phyloP scores from a whole-genome alignment of 2,329 filamentous ascomycete genomes.

The Plectosphaerella plurivora region DNA sequence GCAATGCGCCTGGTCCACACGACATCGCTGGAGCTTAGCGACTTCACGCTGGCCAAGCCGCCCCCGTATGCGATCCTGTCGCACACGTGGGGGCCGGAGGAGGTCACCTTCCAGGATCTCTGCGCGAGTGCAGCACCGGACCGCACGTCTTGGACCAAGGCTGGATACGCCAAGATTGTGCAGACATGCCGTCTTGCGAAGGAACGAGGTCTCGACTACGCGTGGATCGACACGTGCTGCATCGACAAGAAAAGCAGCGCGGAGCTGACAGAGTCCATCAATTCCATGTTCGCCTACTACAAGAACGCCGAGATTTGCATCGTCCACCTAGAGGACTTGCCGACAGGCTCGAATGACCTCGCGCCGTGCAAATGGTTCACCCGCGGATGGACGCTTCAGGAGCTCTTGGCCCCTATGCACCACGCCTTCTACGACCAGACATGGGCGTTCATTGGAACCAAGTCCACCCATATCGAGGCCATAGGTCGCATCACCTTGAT shows the following conservation, averaged over 20 bases:
- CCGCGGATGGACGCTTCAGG: neutral
- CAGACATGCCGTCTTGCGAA: neutral
- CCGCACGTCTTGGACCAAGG: neutral
- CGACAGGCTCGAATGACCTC: no score
- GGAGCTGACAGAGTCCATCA: slow-evolving; percentile 6
- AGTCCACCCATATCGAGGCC: neutral
- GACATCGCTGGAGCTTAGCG: no score
- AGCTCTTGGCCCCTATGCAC: neutral
- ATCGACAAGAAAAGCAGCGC: slow-evolving; percentile 5
- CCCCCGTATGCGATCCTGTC: slow-evolving; percentile 23
- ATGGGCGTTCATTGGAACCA: neutral
- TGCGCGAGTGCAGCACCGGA: neutral
- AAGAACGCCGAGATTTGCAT: slow-evolving; percentile 4
- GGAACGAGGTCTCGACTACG: neutral
- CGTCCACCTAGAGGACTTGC: slow-evolving; percentile 9
- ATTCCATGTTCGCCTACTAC: slow-evolving; percentile 11
- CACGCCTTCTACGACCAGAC: neutral
- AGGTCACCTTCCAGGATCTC: slow-evolving; percentile 16
- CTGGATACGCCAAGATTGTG: neutral
- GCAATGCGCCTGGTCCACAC: no score
- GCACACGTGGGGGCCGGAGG: slow-evolving; percentile 21
- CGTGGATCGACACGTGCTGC: slow-evolving; percentile 3
- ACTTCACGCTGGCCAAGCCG: neutral
- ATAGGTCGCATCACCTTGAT: neutral
- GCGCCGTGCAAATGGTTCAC: neutral